These are phyloP conservation scores for Mycena indigotica DNA, from an alignment of 768 basidiomycete species.

Conservation along the genomic window DNA sequence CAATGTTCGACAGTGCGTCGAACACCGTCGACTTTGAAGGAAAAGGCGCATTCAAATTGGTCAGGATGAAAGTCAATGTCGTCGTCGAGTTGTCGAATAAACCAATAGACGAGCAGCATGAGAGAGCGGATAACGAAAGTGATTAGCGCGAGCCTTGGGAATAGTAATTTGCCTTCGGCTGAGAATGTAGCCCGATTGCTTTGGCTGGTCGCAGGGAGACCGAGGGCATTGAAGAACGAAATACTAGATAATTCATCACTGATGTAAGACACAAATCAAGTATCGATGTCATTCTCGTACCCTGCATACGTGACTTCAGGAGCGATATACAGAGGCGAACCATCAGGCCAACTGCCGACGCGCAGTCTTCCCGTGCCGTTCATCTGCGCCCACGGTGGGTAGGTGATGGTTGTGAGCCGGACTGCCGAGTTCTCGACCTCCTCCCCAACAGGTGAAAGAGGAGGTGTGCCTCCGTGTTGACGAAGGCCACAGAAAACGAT, in stretches of 20 bases:
- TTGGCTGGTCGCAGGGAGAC: not conserved
- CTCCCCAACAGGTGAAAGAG: too few relatives aligned
- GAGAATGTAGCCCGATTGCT: not conserved
- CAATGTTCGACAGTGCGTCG: too few relatives aligned
- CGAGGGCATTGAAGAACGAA: too few relatives aligned
- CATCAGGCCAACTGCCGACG: not conserved
- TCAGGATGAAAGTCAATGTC: not conserved
- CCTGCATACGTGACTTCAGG: not conserved
- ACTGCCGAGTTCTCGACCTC: too few relatives aligned
- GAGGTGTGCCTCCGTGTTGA: too few relatives aligned
- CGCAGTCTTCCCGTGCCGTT: too few relatives aligned
- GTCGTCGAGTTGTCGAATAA: not conserved
- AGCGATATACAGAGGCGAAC: not conserved
- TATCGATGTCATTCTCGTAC: not conserved
- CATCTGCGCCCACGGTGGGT: not conserved
- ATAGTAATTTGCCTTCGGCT: too few relatives aligned
- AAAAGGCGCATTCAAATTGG: not conserved
- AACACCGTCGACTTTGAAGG: too few relatives aligned
- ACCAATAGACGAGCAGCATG: not conserved
- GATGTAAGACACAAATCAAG: not conserved
- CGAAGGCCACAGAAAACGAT: too few relatives aligned
- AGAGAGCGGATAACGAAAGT: not conserved
- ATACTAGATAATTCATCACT: too few relatives aligned
- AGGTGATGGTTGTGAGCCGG: not conserved
- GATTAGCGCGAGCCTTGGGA: not conserved